Base-by-base conservation (phyloP, 1,284 basidiomycete species). In the Trichosporon asahii region DNA sequence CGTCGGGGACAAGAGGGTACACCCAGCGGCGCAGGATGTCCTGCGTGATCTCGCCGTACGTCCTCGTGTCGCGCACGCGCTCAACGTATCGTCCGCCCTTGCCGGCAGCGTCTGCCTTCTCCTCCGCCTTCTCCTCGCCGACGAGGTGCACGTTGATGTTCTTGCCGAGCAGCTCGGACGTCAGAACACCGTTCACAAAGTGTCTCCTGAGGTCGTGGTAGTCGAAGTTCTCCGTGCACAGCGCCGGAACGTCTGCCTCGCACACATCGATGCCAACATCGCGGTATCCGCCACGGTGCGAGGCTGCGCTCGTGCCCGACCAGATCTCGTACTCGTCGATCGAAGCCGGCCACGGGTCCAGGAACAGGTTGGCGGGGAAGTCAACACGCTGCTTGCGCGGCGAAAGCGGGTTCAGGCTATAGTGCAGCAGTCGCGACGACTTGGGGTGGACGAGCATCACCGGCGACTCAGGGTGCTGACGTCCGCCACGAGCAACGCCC, bases 161-260 rank as follows among this genome's bases (percentile, higher is more conserved):
- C 85, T 98, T 96, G 86, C 94, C 95, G 60, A 99, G 87, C 61
- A 99, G 83, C 82, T 99, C 97, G 14, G 93, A 96, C 0, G 94
- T 97, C 70, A 99, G 86, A 60, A 99, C 89, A n/a, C 96, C 96
- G 77, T 94, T 92, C 27, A 99, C 92, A 79, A 99, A 98, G 83
- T 99, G 94, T 74, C 89, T 86, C 68, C 95, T 89, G 72, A 98
- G 88, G 82, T 95, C 92, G 64, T 91, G 90, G 80, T 97, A 99
- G 84, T 99, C 97, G 81, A 99, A 99, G 84, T 99, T 99, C 83
- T 99, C 97, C 77, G 97, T 95, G 85, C 98, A 99, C 4, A 98
- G 84, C 0, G 95, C 96, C 0, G 95, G 95, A 23, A 98, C 84
- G 72, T 86, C 85, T 21, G 83, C 81, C 67, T 83, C 83, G 78